Evolutionary conservation across 1,139 yeast species (phyloP), one percentile per base, ranked within the genome.

Genomic region (Geotrichum restrictum): DNA sequence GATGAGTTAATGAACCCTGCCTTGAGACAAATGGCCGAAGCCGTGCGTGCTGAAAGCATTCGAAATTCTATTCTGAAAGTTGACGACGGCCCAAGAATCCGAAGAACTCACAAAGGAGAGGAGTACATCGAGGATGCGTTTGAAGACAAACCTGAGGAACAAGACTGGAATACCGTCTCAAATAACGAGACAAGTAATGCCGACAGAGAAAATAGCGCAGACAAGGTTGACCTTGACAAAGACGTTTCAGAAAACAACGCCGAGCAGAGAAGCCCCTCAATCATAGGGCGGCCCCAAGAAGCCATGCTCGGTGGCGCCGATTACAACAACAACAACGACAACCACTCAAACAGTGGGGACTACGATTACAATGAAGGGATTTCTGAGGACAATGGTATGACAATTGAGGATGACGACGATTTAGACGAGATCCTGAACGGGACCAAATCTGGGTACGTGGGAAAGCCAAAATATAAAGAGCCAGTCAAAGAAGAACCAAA

Each of bases 91-190:
- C 87, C 87, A 27, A 74, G 83, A 49, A 81, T 87, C 52, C 76
- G 89, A 60, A 74, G 88, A 62, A 87, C 95, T 1, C 95, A 87
- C 64, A 87, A 85, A 65, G 96, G 96, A 31, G 96, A 88, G 57
- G 93, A 87, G 61, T 68, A 85, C 39, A 75, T 85, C n/a, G 93
- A 85, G 51, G 74, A 72, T 13, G 77, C 74, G 41, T 77, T 76
- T 49, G 77, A 74, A 31, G 62, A 60, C 33, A 47, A 43, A 18
- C 52, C 55, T 4, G 22, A 31, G 41, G 24, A 39, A 31, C 34
- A 37, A 13, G 55, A 19, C 16, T 57, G 45, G 52, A 44, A 21
- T 49, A 44, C 58, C 48, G n/a, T 36, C 45, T 50, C 13, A 37
- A 53, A 34, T 37, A 32, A 34, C 14, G 37, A 41, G 47, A 31